Percentiles rank a stretch among this genome's conserved stretches.
Evolutionary conservation across 192 early-diverging fungal genomes (phyloP).

Genomic region (Linnemannia schmuckeri): DNA sequence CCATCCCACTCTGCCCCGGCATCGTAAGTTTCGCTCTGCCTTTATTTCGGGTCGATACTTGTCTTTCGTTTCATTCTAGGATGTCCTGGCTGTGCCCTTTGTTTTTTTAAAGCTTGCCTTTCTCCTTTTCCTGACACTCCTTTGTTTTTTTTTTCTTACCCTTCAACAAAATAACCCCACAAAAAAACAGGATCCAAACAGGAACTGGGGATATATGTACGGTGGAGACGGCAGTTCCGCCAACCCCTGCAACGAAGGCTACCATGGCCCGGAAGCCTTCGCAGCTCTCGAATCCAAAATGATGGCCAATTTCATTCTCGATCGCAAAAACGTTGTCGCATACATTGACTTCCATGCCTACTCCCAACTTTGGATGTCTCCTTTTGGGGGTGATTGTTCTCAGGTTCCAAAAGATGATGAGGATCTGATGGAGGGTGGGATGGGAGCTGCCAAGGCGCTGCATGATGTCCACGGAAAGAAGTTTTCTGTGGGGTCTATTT

Average conservation of each 20-base stretch:
- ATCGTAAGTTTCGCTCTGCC: slow-evolving; percentile 31
- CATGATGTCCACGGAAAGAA: slow-evolving; percentile 49
- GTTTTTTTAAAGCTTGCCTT: not conserved
- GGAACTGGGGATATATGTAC: slow-evolving; percentile 58
- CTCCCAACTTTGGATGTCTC: slow-evolving; percentile 68
- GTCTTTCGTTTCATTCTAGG: not conserved
- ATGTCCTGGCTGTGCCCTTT: not conserved
- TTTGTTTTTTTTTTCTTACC: not conserved
- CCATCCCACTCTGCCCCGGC: slow-evolving; percentile 43
- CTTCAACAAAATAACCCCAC: not conserved
- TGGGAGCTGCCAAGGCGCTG: slow-evolving; percentile 56
- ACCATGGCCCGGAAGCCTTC: slow-evolving; percentile 55
- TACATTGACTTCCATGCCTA: slow-evolving; percentile 62
- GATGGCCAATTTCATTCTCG: slow-evolving; percentile 54
- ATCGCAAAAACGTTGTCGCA: slow-evolving; percentile 43
- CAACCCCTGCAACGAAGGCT: slow-evolving; percentile 61
- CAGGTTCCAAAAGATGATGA: slow-evolving; percentile 48
- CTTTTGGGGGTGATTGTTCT: slow-evolving; percentile 58
- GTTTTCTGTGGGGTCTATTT: slow-evolving; percentile 58
- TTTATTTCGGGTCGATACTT: not conserved
- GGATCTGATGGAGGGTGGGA: slow-evolving; percentile 50
- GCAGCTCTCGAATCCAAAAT: slow-evolving; percentile 55
- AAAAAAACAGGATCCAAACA: slow-evolving; percentile 38
- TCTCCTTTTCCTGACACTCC: not conserved
- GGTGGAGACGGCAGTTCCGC: slow-evolving; percentile 23